A percentile compares a stretch with the other conserved stretches of the same genome.
phyloP scores from a whole-genome alignment of 2,329 filamentous ascomycete species.

The Alternaria alternata region DNA sequence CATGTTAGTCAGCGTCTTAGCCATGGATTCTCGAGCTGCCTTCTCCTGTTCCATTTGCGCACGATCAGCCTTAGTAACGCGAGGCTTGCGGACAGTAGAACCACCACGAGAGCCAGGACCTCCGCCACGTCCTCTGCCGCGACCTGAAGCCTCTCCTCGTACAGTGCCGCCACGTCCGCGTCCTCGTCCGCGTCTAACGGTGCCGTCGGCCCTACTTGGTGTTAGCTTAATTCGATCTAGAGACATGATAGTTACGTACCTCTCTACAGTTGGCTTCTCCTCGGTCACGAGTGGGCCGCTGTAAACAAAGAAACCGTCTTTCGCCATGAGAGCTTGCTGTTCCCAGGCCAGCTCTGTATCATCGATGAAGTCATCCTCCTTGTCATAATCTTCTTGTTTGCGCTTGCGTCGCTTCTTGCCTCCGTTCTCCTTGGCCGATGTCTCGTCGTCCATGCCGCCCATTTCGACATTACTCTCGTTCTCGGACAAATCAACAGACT shows the following conservation, averaged over 20 bases:
- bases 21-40: slow-evolving; percentile 71
- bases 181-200: slow-evolving; percentile 71
- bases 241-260: slow-evolving; percentile 54
- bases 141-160: slow-evolving; percentile 51
- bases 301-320: slow-evolving; percentile 98
- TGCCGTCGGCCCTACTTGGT: slow-evolving; percentile 70
- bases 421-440: slow-evolving; percentile 55
- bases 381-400: slow-evolving; percentile 72
- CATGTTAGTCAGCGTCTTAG: slow-evolving; percentile 41
- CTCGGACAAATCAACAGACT: slow-evolving; percentile 77
- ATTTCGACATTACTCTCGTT: slow-evolving; percentile 88
- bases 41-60: slow-evolving; percentile 84
- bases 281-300: slow-evolving; percentile 89
- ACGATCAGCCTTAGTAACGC: slow-evolving; percentile 85
- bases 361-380: slow-evolving; percentile 76
- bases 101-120: slow-evolving; percentile 79
- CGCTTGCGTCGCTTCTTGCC: slow-evolving; percentile 82
- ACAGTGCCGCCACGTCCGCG: slow-evolving; percentile 61
- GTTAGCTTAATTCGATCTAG: slow-evolving; percentile 34
- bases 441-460: slow-evolving; percentile 66
- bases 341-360: slow-evolving; percentile 96
- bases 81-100: slow-evolving; percentile 77
- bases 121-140: slow-evolving; percentile 57
- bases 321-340: slow-evolving; percentile 89
- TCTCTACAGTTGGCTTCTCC: slow-evolving; percentile 75